Base-by-base conservation (phyloP, 106 monocot species). In the Dioscorea dumetorum region DNA sequence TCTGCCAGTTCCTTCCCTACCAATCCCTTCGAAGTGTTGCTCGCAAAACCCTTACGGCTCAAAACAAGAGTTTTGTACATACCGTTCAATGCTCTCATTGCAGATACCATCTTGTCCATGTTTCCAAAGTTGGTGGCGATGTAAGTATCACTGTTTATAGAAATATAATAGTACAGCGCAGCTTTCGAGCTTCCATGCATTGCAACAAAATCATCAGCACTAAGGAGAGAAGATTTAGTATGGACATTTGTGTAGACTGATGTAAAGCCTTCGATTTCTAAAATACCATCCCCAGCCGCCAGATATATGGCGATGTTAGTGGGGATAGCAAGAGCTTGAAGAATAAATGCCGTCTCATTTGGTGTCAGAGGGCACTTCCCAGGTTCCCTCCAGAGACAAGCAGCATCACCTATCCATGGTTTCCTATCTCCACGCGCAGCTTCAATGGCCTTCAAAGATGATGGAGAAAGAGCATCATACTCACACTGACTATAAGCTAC, bases 151-250 rank as follows among this genome's bases (percentile, higher is more conserved):
- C 91, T 91, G 63, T 89, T 79, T 22, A 91, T 71, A 2, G 95
- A 91, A 68, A 97, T 70, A 70, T 86, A 84, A 67, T 97, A 97
- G 67, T 97, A 91, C 58, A 97, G 71, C 3, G 95, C 91, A 23
- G 95, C 95, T 74, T 91, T 91, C 0, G 95, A 84, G 76, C 91
- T 97, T 19, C 95, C 95, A 51, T 89, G 88, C 88, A 91, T 84
- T 0, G 18, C 52, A 57, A 19, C 71, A 72, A 91, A 82, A 64
- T 89, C 95, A 58, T 76, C 74, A 20, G 60, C 11, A 8, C 10
- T 70, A 17, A 97, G 76, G 0, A 91, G 57, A 8, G 86, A 82
- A 14, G 88, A 81, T 74, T 97, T 97, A 20, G 84, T 89, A 60
- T 86, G 69, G 1, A 91, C 88, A 66, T 97, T 85, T 10, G 62